Base-by-base conservation (phyloP, 177 flowering plant species). In the Telopea speciosissima region DNA sequence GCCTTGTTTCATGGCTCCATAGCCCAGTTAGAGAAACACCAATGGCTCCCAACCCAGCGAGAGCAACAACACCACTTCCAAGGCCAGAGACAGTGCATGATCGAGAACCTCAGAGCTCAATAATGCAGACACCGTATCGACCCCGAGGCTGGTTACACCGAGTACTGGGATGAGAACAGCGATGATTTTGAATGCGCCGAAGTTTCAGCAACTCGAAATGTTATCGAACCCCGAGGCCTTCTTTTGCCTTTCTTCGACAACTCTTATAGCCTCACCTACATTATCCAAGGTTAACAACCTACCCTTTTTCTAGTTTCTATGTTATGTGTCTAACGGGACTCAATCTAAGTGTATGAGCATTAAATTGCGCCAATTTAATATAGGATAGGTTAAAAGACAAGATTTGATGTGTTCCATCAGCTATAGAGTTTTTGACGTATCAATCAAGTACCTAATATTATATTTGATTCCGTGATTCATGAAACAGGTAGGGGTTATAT, bases 141-240 rank as follows among this genome's bases (percentile, higher is more conserved):
- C n/a, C n/a, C n/a, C n/a, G n/a, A n/a, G n/a, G n/a, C n/a, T 21
- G 91, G 91, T 3, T 17, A 63, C 6, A 76, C 77, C 11, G 91
- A 87, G 79, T n/a, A 74, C 24, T 86, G 88, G 88, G 81, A 87
- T 22, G 74, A 80, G 70, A 52, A 68, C 14, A 80, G 83, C 42
- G 81, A 81, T 14, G 82, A 84, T 70, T 83, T 79, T 68, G 81
- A 81, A 64, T 84, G 87, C 61, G 82, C 82, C 21, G 85, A 85
- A 0, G 79, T 84, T 28, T 71, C 79, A 1, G 75, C 85, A 12
- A 67, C 77, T 76, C 77, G 77, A 73, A 65, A 75, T 36, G 68
- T 66, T 28, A 21, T 82, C 24, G 74, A 68, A 24, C 83, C 83
- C 58, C 70, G 81, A 17, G 64, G 76, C 40, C 85, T 85, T 62